Conservation (phyloP, 2,329 filamentous ascomycete genomes). For the Elsinoe australis region DNA sequence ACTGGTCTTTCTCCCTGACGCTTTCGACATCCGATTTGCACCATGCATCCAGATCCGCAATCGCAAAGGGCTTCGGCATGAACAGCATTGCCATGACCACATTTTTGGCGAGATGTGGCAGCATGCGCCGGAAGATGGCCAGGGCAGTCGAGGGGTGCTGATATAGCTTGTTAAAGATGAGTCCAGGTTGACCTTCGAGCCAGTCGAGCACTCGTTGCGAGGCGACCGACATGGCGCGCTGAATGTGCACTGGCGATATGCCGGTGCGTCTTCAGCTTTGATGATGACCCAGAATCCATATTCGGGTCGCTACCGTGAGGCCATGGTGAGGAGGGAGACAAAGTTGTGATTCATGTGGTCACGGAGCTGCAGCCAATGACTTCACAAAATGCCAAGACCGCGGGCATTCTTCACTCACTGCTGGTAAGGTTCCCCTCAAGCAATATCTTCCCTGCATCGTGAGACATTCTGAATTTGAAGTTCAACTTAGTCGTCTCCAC, state of each 20-base stretch:
- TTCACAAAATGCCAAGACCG: too few relatives aligned
- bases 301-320: background rate
- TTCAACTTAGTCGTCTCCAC: too few relatives aligned
- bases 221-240: constrained; percentile 44
- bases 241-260: constrained; percentile 9
- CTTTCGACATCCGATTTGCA: constrained; percentile 54
- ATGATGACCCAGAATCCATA: background rate
- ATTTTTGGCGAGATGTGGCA: constrained; percentile 87
- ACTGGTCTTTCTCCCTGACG: constrained; percentile 52
- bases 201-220: constrained; percentile 70
- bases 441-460: too few relatives aligned
- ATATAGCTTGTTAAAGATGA: constrained; percentile 85
- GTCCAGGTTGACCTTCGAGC: constrained; percentile 82
- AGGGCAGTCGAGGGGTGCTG: constrained; percentile 91
- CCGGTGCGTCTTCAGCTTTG: constrained; percentile 16
- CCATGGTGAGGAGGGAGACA: constrained; percentile 9
- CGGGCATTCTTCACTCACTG: too few relatives aligned
- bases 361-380: too few relatives aligned
- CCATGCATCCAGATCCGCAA: constrained; percentile 79
- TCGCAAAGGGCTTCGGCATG: constrained; percentile 69
- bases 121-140: constrained; percentile 94
- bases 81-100: constrained; percentile 95
- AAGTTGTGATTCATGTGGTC: too few relatives aligned
- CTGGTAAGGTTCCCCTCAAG: too few relatives aligned
- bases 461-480: too few relatives aligned